Percentiles rank a stretch among this genome's conserved stretches.
Conservation (phyloP, 202 grass and related monocot genomes). For the Setaria italica region DNA sequence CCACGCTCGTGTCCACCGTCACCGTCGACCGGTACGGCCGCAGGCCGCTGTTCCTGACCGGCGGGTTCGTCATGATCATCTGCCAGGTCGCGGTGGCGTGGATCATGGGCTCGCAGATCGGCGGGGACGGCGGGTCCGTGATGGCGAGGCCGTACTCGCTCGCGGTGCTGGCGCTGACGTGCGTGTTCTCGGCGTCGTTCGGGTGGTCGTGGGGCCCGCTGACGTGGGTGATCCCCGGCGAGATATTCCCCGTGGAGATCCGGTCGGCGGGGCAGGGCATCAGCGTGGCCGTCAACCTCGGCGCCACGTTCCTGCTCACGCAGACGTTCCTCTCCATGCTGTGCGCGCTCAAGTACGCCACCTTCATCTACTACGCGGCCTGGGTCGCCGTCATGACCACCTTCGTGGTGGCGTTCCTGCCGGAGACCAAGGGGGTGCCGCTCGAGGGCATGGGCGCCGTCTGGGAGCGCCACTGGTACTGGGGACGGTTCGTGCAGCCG, state of each 20-base stretch:
- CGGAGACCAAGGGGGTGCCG: slow-evolving; percentile 72
- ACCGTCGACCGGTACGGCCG: slow-evolving; percentile 69
- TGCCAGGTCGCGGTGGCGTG: slow-evolving; percentile 61
- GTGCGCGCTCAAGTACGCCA: slow-evolving; percentile 67
- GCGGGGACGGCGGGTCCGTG: slow-evolving; percentile 17
- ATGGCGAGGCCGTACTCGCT: slow-evolving; percentile 58
- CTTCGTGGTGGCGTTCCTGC: slow-evolving; percentile 66
- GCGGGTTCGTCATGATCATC: slow-evolving; percentile 62
- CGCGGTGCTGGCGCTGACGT: slow-evolving; percentile 70
- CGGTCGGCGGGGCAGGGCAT: slow-evolving; percentile 74
- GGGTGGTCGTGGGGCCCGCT: slow-evolving; percentile 83
- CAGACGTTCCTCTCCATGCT: slow-evolving; percentile 76
- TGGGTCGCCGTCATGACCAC: slow-evolving; percentile 70
- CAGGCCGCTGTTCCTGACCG: slow-evolving; percentile 56
- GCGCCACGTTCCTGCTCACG: slow-evolving; percentile 72
- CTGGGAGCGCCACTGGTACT: slow-evolving; percentile 77
- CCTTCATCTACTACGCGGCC: slow-evolving; percentile 66
- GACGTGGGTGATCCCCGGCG: slow-evolving; percentile 72
- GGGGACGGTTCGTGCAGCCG: slow-evolving; percentile 56
- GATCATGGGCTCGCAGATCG: slow-evolving; percentile 66
- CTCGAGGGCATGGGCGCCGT: slow-evolving; percentile 67
- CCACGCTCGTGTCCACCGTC: slow-evolving; percentile 54
- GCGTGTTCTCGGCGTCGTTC: slow-evolving; percentile 69
- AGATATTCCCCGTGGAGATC: slow-evolving; percentile 88
- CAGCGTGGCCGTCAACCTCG: slow-evolving; percentile 72